Evolutionary conservation across 2,329 filamentous ascomycete genomes (phyloP), one percentile per base, ranked within the genome.

Genomic region (Venturia nashicola): DNA sequence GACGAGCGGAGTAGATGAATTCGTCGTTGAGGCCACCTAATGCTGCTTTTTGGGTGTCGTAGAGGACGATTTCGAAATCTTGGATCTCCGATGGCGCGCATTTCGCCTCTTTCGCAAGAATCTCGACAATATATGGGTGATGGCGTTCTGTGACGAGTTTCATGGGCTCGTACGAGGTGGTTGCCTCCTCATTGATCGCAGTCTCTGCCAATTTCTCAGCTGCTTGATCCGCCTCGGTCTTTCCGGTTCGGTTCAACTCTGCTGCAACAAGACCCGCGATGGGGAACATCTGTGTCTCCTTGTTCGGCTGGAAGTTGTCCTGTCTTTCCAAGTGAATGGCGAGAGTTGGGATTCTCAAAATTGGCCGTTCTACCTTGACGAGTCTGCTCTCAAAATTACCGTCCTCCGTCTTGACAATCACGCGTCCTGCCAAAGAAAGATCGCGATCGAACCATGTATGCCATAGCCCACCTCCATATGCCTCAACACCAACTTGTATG

Each of bases 401-500:
- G 65, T 89, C 83, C 59, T 82, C 82, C 65, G 86, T 86, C 69
- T 83, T 86, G 64, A 94, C 89, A 80, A 97, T 87, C 16, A 90
- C 90, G 65, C 94, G 84, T 9, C 94, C 94, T 40, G 94, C 94
- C 63, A 97, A 86, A 70, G 90, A 89, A 67, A 99, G 79, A 74
- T 99, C 94, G 61, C 94, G 87, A 75, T 99, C 94, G 72, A 99
- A 99, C 94, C 86, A 99, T 59, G 90, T 96, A 76, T 97, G 92
- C 93, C 93, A 97, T 71, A 97, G 87, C 64, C 94, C 94, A 66
- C 94, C 94, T 62, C 94, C 94, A 72, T 99, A 99, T 1, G 91
- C 93, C 80, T 99, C 94, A 61, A 97, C 93, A 62, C 92, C 94
- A 65, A 99, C 87, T 77, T 99, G 94, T 67, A 97, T 77, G 75